These are phyloP conservation scores for Delonix regia DNA, from an alignment of 306 rosid species.

Conservation along the genomic window DNA sequence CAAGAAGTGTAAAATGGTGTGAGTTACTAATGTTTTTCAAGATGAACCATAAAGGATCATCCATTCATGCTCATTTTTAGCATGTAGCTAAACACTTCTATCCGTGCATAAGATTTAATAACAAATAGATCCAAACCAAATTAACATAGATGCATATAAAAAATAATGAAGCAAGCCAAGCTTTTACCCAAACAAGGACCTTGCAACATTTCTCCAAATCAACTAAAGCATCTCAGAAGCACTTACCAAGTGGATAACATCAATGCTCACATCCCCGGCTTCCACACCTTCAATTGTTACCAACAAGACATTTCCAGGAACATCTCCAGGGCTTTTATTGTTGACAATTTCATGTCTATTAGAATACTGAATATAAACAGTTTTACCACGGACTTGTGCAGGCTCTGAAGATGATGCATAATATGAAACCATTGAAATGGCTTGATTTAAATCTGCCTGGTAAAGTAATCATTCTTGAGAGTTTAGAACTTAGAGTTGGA, in stretches of 20 bases:
- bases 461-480: conserved; percentile 33
- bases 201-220: conserved; percentile 19
- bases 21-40: neutral
- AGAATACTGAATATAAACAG: conserved; percentile 90
- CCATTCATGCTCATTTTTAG: conserved; percentile 8
- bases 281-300: conserved; percentile 93
- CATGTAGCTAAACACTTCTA: neutral
- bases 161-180: neutral
- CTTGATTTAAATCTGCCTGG: conserved; percentile 88
- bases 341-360: conserved; percentile 91
- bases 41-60: conserved; percentile 16
- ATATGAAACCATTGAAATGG: conserved; percentile 91
- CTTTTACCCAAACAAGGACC: conserved; percentile 16
- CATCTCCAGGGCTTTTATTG: conserved; percentile 94
- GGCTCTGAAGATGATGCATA: conserved; percentile 95
- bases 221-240: conserved; percentile 5
- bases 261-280: conserved; percentile 96
- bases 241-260: conserved; percentile 88
- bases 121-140: conserved; percentile 6
- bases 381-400: conserved; percentile 89
- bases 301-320: conserved; percentile 91
- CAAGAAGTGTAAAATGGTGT: neutral
- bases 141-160: conserved; percentile 8
- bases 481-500: neutral
- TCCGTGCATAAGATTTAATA: neutral